Percentiles rank a stretch among this genome's conserved stretches.
These are phyloP conservation scores for Solanum hybrid DNA, from an alignment of 305 asterid genomes.

Conservation along the genomic window DNA sequence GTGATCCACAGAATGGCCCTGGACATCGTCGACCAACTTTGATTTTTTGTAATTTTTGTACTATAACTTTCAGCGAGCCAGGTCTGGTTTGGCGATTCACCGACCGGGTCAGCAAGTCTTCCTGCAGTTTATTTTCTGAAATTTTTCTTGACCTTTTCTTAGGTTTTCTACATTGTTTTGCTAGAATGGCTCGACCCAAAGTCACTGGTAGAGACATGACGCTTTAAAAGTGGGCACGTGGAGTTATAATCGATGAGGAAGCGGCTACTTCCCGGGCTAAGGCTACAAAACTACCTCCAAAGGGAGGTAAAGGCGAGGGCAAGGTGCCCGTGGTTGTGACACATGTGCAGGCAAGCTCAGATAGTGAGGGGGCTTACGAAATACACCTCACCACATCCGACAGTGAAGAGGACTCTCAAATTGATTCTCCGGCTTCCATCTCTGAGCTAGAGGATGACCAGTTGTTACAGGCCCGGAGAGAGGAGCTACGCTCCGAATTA, in stretches of 20 bases:
- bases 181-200: background rate
- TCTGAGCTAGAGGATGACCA: background rate
- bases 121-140: too few species aligned
- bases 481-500: background rate
- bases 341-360: background rate
- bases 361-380: background rate
- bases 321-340: background rate
- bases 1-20: background rate
- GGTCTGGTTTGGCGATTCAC: background rate
- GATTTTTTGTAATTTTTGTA: too few species aligned
- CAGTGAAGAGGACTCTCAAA: background rate
- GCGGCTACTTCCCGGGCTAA: background rate
- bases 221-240: background rate
- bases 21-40: background rate
- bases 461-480: background rate
- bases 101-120: background rate
- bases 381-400: background rate
- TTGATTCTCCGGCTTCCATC: background rate
- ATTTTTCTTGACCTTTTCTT: background rate
- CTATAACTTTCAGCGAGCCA: background rate
- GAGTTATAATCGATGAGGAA: background rate
- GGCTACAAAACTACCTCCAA: background rate
- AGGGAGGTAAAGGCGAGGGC: background rate
- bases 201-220: background rate
- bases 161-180: background rate